Percentiles rank a stretch among this genome's conserved stretches.
These are phyloP conservation scores for Torulaspora maleeae DNA, from an alignment of 805 yeast species.

Conservation along the genomic window DNA sequence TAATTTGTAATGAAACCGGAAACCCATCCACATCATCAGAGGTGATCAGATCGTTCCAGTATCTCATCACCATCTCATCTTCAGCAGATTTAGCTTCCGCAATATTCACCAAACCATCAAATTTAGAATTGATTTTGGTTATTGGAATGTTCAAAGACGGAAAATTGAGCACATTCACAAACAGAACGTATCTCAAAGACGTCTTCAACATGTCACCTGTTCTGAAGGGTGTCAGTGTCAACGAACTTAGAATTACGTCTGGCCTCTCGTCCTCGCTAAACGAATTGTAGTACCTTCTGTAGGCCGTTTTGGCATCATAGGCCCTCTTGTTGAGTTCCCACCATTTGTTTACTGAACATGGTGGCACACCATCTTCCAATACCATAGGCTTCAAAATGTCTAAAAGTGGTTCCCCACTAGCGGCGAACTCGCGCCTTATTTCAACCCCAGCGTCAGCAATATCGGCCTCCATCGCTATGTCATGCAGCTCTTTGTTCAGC, in stretches of 20 bases:
- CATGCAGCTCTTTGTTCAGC: slow-evolving; percentile 11
- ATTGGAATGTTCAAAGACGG: slow-evolving; percentile 17
- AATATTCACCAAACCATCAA: slow-evolving; percentile 8
- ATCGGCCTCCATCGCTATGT: slow-evolving; percentile 17
- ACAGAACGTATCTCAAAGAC: slow-evolving; percentile 15
- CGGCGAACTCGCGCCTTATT: slow-evolving; percentile 12
- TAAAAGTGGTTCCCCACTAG: slow-evolving; percentile 16
- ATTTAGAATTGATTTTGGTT: slow-evolving; percentile 4
- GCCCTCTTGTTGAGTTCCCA: slow-evolving; percentile 17
- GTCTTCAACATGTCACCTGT: slow-evolving; percentile 18
- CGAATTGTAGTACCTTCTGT: slow-evolving; percentile 15
- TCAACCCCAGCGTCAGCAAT: slow-evolving; percentile 20
- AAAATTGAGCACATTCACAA: slow-evolving; percentile 16
- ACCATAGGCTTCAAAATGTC: slow-evolving; percentile 16
- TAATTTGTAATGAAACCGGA: slow-evolving; percentile 16
- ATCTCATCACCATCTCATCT: slow-evolving; percentile 10
- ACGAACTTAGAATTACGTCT: slow-evolving; percentile 11
- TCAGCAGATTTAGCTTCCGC: slow-evolving; percentile 11
- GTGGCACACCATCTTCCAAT: background rate
- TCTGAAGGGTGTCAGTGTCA: slow-evolving; percentile 15
- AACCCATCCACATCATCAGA: slow-evolving; percentile 12
- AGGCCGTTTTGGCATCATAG: slow-evolving; percentile 11
- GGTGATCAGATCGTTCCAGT: slow-evolving; percentile 14
- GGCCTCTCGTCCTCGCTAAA: slow-evolving; percentile 12
- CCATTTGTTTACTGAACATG: slow-evolving; percentile 19